Base-by-base conservation (phyloP, 2,329 filamentous ascomycete species). In the Chaetomiaceae sp. region DNA sequence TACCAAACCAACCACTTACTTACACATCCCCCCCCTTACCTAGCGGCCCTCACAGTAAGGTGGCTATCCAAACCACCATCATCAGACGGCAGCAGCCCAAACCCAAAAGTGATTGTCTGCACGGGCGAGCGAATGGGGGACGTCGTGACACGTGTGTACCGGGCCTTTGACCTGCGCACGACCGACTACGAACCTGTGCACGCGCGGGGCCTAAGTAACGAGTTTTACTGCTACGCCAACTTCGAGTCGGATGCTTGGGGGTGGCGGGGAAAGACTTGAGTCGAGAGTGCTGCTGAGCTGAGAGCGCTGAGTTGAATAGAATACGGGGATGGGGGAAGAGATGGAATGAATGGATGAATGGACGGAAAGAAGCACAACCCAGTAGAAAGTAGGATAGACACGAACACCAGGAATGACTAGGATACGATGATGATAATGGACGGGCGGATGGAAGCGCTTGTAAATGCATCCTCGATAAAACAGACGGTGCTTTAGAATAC, bases 141-240 rank as follows among this genome's bases (percentile, higher is more conserved):
- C 1, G 71, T 90, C 13, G 76, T 90, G 14, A 69, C 63, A 11
- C 86, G 81, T 66, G 72, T 92, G n/a, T 91, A 91, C 67, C 72
- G 73, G 42, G 76, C 81, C 40, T 72, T 82, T 30, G 84, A 84
- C 2, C 69, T 86, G 25, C 72, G 67, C 49, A 84, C 83, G 4
- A 91, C 87, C 0, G 81, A 78, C 1, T 90, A 84, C 65, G 80
- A 85, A 62, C 83, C 85, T 4, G 73, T 76, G 58, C 89, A 92
- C 64, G 76, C 80, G n/a, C 81, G 82, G 57, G 86, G 86, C 0
- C 70, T 94, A 55, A 88, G 86, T 68, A 94, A 94, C 64, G 86
- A 90, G 68, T 94, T 90, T 66, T 79, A 81, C 64, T 90, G 86
- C 67, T 92, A 89, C 64, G 81, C 88, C 21, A 91, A 89, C 64